phyloP scores from a whole-genome alignment of 129 eudicot genomes.

The Artemisia tridentata region DNA sequence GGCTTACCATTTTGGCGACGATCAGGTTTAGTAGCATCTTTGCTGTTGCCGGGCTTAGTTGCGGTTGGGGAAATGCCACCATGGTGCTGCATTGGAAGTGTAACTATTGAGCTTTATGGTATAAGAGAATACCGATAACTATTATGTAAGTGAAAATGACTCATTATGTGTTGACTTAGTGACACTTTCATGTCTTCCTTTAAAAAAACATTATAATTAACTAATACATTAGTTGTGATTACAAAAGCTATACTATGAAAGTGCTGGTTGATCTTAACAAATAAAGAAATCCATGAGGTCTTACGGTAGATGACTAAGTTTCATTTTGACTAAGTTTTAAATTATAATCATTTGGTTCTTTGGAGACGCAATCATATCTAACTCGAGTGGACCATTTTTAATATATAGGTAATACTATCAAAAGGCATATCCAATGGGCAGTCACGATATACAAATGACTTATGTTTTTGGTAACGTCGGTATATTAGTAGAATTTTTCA shows the following conservation, averaged over 20 bases:
- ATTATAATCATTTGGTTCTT: neutral
- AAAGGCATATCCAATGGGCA: neutral
- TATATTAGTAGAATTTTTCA: no score
- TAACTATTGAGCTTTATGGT: neutral
- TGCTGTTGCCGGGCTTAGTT: slow-evolving; percentile 42
- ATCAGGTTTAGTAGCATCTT: slow-evolving; percentile 36
- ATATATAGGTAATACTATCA: neutral
- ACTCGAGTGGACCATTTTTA: no score
- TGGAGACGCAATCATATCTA: neutral
- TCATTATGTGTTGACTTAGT: neutral
- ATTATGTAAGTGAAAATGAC: neutral
- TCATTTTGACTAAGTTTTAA: neutral
- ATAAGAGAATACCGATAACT: neutral
- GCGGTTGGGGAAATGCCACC: slow-evolving; percentile 34
- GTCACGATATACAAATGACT: neutral
- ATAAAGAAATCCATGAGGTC: neutral
- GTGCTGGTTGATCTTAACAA: no score
- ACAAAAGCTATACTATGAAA: no score
- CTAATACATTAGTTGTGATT: neutral
- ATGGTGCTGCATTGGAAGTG: slow-evolving; percentile 32
- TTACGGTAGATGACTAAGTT: neutral
- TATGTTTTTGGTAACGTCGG: neutral
- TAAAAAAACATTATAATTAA: neutral
- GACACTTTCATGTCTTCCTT: neutral
- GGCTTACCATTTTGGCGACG: slow-evolving; percentile 34